Evolutionary conservation across 805 yeast genomes (phyloP).

Genomic region (Barnettozyma californica): DNA sequence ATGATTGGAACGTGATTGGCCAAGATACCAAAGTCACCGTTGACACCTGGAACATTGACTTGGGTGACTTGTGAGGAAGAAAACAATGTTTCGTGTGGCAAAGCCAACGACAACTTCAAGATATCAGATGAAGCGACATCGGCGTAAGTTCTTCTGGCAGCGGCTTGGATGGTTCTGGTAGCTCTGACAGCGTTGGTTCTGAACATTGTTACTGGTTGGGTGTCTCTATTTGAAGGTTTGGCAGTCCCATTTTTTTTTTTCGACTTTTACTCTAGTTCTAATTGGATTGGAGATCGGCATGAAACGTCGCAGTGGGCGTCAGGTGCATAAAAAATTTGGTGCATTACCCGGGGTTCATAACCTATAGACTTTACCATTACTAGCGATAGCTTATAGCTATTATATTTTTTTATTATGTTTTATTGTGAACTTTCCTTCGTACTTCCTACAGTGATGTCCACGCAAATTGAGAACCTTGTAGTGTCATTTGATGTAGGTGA

Average conservation of each 20-base stretch:
- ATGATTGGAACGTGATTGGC: constrained; percentile 97
- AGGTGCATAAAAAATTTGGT: neutral
- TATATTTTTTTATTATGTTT: too few species aligned
- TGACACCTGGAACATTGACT: constrained; percentile 92
- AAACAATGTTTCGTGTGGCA: constrained; percentile 75
- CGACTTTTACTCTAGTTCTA: constrained; percentile 4
- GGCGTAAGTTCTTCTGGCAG: constrained; percentile 82
- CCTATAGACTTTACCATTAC: neutral
- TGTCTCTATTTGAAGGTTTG: constrained; percentile 4
- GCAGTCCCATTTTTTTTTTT: constrained; percentile 4
- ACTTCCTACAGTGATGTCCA: constrained; percentile 10
- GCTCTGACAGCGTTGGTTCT: constrained; percentile 25
- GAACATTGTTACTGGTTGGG: constrained; percentile 20
- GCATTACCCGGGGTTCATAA: neutral
- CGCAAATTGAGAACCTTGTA: constrained; percentile 15
- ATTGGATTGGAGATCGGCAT: constrained; percentile 10
- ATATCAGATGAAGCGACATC: constrained; percentile 71
- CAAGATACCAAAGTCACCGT: constrained; percentile 94
- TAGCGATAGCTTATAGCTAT: too few species aligned
- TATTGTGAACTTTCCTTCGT: too few species aligned
- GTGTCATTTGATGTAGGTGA: constrained; percentile 13
- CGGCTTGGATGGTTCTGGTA: constrained; percentile 38
- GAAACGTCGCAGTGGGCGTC: neutral
- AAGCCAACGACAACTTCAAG: constrained; percentile 81
- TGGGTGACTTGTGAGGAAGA: constrained; percentile 47